Percentiles rank a stretch among this genome's conserved stretches.
Conservation (phyloP, 176 grass and related monocot genomes). For the Cymbopogon citratus region DNA sequence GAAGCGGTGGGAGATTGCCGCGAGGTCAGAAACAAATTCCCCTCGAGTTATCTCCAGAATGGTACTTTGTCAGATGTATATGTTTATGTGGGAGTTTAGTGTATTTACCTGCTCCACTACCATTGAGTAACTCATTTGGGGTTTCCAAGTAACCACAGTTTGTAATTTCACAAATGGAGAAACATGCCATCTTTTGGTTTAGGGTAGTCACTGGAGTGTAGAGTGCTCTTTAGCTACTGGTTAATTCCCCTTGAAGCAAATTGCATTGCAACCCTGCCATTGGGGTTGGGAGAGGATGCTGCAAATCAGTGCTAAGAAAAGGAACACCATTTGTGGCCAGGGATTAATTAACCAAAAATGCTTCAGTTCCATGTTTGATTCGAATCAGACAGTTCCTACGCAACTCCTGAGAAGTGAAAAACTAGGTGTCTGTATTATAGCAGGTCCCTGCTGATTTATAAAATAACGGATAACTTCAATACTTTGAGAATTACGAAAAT, state of each 20-base stretch:
- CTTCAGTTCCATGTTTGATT: not conserved
- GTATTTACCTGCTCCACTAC: too few relatives aligned
- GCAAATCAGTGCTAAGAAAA: not conserved
- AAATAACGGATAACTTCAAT: not conserved
- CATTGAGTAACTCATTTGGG: not conserved
- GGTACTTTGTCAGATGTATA: not conserved
- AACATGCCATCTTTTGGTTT: not conserved
- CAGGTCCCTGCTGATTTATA: not conserved
- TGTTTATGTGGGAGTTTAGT: not conserved
- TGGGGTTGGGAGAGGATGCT: not conserved
- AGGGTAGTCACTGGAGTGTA: not conserved
- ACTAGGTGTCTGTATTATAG: not conserved
- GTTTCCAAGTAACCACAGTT: not conserved
- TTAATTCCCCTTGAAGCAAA: not conserved
- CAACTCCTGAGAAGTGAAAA: not conserved
- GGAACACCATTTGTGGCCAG: not conserved
- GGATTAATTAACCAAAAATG: not conserved
- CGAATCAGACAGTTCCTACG: not conserved
- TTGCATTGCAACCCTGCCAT: not conserved
- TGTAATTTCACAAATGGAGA: not conserved
- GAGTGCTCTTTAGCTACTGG: not conserved
- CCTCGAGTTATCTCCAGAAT: not conserved
- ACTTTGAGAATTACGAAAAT: not conserved
- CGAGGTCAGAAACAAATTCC: slow-evolving; percentile 35
- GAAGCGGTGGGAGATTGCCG: slow-evolving; percentile 44